Conservation (phyloP, 129 eudicot genomes). For the Dittrichia graveolens region DNA sequence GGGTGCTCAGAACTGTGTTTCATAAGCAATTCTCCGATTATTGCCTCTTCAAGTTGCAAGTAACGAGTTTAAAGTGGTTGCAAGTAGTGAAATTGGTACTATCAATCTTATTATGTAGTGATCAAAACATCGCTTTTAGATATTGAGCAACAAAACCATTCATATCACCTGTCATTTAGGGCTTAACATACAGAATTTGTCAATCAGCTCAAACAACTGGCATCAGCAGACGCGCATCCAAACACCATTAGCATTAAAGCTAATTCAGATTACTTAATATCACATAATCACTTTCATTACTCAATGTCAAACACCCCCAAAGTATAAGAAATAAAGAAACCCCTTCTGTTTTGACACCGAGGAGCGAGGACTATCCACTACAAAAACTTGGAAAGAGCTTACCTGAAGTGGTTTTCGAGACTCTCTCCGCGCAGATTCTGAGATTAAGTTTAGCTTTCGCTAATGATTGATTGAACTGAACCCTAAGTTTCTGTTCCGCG, state of each 20-base stretch:
- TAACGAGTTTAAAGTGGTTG: not conserved
- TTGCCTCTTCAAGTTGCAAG: not conserved
- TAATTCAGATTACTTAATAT: too few species aligned
- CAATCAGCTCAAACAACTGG: not conserved
- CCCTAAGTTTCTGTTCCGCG: conserved; percentile 59
- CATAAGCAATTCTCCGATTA: not conserved
- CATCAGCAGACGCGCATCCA: too few species aligned
- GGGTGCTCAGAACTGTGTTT: not conserved
- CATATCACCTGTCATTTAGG: not conserved
- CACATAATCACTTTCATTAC: not conserved
- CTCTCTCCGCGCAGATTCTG: conserved; percentile 56
- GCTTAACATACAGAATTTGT: not conserved
- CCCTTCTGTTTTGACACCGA: not conserved
- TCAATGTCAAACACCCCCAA: not conserved
- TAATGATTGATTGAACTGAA: conserved; percentile 54
- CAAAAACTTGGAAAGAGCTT: not conserved
- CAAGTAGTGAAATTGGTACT: not conserved
- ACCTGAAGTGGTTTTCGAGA: conserved; percentile 54
- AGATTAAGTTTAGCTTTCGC: conserved; percentile 76
- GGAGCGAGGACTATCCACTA: not conserved
- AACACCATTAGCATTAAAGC: too few species aligned
- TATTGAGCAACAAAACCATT: not conserved
- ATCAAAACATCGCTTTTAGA: not conserved
- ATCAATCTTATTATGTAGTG: not conserved
- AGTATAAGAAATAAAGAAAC: not conserved